These are phyloP conservation scores for Teratosphaeria viscida DNA, from an alignment of 2,329 filamentous ascomycete genomes.

Conservation along the genomic window DNA sequence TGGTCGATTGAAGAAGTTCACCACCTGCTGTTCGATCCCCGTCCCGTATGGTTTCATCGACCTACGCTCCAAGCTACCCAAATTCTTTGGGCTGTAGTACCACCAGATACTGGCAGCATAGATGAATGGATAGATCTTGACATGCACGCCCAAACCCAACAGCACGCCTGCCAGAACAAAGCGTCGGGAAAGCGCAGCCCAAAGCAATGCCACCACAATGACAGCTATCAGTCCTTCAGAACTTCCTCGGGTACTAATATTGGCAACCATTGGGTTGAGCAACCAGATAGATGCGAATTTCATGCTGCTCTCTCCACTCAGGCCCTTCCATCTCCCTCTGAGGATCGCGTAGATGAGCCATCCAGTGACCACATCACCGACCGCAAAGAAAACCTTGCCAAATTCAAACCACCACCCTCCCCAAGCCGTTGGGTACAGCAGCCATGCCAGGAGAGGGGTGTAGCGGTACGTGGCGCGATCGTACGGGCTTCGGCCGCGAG, in stretches of 20 bases:
- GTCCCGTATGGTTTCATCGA: neutral
- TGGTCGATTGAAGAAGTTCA: conserved; percentile 11
- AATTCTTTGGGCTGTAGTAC: conserved; percentile 54
- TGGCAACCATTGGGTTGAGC: conserved; percentile 95
- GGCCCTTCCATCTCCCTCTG: conserved; percentile 29
- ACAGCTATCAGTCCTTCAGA: conserved; percentile 84
- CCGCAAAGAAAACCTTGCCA: conserved; percentile 78
- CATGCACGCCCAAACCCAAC: conserved; percentile 78
- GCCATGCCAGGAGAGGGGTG: conserved; percentile 85
- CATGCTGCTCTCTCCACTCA: conserved; percentile 46
- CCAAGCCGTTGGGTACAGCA: conserved; percentile 70
- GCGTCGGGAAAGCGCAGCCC: conserved; percentile 60
- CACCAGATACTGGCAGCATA: conserved; percentile 74
- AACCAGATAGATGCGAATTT: conserved; percentile 83
- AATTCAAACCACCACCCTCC: conserved; percentile 59
- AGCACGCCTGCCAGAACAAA: conserved; percentile 59
- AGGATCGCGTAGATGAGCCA: conserved; percentile 59
- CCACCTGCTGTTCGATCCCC: neutral
- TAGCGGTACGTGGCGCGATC: conserved; percentile 90
- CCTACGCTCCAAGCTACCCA: conserved; percentile 1
- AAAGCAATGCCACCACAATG: conserved; percentile 71
- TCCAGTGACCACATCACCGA: conserved; percentile 74
- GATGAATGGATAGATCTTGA: conserved; percentile 98
- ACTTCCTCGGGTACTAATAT: conserved; percentile 89
- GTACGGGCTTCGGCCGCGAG: conserved; percentile 65